Base-by-base conservation (phyloP, 140 eudicot genomes). In the Bidens hawaiensis region DNA sequence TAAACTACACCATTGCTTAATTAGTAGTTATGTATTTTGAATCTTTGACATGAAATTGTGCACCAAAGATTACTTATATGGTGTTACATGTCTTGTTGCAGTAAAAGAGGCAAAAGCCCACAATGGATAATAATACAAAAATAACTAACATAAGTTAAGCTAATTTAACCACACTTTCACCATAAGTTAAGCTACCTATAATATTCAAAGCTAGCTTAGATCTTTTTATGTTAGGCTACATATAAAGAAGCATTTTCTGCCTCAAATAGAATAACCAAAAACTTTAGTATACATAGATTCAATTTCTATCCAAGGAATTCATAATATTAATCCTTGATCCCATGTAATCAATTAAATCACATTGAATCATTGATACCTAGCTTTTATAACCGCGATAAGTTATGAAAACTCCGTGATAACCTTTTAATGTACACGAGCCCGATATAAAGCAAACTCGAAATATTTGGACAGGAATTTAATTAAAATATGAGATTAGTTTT, bases 221-320 rank as follows among this genome's bases (percentile, higher is more conserved):
- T 51, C 65, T 18, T 63, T 62, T 50, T 63, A 3, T 50, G 67
- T 48, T 64, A 1, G 26, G 36, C 33, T 49, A 31, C 27, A 19
- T 4, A 24, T n/a, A 65, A 64, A 19, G 59, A 72, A 64, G 71
- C 65, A 72, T 64, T 71, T 72, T 54, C 60, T 28, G 57, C 77
- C 77, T 42, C 71, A 72, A 64, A 63, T 72, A 64, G 72, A 50
- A 65, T 72, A 53, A 63, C 21, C 71, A 62, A 54, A 62, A 62
- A 63, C 23, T 42, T 51, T 41, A 4, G 15, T 62, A 50, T 1
- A 16, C 52, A 50, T 1, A 16, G 52, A 50, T 70, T 70, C 62
- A 62, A 10, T 12, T 34, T 1, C 36, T 30, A 60, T 15, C 13
- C 51, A 31, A n/a, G 27, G 19, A 36, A 42, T 69, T 7, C 31